A percentile compares a stretch with the other conserved stretches of the same genome.
phyloP scores from a whole-genome alignment of 2,329 filamentous ascomycete species.

The Kalmusia sp. region DNA sequence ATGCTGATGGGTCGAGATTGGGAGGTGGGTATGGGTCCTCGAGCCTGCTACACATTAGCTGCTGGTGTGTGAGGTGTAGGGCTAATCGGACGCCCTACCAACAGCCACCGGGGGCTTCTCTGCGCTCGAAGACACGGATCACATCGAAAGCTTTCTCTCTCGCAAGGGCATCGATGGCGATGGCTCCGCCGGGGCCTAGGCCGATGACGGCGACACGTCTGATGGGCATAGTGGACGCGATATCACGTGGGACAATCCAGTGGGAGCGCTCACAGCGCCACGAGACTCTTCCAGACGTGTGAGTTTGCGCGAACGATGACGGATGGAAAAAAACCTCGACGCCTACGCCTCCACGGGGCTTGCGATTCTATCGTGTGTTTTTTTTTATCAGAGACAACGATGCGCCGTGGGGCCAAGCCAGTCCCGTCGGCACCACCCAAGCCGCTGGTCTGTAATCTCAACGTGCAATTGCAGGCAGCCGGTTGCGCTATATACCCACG shows the following conservation, averaged over 20 bases:
- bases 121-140: slow-evolving; percentile 68
- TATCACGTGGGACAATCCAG: neutral
- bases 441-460: too few species aligned
- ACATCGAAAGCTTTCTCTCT: slow-evolving; percentile 65
- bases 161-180: slow-evolving; percentile 65
- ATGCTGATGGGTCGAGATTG: slow-evolving; percentile 25
- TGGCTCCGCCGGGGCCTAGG: slow-evolving; percentile 66
- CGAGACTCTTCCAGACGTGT: too few species aligned
- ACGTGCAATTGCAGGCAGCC: too few species aligned
- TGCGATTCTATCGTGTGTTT: too few species aligned
- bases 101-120: slow-evolving; percentile 65
- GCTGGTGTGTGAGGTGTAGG: neutral
- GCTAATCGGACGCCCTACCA: slow-evolving; percentile 56
- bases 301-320: too few species aligned
- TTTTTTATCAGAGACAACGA: too few species aligned
- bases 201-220: slow-evolving; percentile 65
- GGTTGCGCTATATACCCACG: too few species aligned
- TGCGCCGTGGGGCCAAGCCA: too few species aligned
- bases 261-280: neutral
- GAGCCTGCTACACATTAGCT: slow-evolving; percentile 22
- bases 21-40: slow-evolving; percentile 28
- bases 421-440: neutral
- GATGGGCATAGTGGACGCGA: slow-evolving; percentile 17
- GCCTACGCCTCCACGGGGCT: too few species aligned
- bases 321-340: too few species aligned